Conservation (phyloP, 2,329 filamentous ascomycete genomes). For the Amesomyces nigricolor region DNA sequence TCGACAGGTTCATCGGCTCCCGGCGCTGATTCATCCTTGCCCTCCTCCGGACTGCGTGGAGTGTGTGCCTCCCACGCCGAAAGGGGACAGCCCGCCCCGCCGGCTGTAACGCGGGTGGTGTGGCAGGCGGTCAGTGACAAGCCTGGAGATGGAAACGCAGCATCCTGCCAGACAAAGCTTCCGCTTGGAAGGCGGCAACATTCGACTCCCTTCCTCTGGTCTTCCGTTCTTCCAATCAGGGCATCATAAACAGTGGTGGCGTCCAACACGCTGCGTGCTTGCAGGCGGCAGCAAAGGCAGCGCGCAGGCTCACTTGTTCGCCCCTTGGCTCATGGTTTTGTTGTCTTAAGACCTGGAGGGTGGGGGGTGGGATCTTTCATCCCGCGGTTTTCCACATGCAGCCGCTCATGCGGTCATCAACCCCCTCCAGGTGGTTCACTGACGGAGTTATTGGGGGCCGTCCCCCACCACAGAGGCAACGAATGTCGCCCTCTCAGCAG, state of each 20-base stretch:
- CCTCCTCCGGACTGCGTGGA: constrained; percentile 1
- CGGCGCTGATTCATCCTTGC: constrained; percentile 4
- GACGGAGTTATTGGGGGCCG: neutral
- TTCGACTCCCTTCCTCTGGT: neutral
- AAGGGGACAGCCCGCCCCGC: neutral
- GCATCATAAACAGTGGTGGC: neutral
- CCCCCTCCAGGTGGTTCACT: neutral
- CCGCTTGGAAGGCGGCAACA: neutral
- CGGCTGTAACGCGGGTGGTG: constrained; percentile 5
- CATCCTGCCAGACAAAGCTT: neutral
- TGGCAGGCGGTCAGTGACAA: constrained; percentile 5
- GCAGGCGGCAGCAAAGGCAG: neutral
- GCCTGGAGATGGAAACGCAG: neutral
- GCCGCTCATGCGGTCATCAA: constrained; percentile 11
- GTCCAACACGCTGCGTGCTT: neutral
- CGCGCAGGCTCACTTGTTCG: neutral
- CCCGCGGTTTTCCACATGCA: constrained; percentile 4
- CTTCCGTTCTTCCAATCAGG: neutral
- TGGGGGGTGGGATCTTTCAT: neutral
- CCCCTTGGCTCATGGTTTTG: neutral
- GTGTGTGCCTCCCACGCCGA: neutral
- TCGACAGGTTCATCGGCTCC: neutral
- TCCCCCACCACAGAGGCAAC: neutral
- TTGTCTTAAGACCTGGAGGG: neutral
- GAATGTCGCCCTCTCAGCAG: too few species aligned